phyloP scores from a whole-genome alignment of 257 asterid species.

The Lycium ferocissimum region DNA sequence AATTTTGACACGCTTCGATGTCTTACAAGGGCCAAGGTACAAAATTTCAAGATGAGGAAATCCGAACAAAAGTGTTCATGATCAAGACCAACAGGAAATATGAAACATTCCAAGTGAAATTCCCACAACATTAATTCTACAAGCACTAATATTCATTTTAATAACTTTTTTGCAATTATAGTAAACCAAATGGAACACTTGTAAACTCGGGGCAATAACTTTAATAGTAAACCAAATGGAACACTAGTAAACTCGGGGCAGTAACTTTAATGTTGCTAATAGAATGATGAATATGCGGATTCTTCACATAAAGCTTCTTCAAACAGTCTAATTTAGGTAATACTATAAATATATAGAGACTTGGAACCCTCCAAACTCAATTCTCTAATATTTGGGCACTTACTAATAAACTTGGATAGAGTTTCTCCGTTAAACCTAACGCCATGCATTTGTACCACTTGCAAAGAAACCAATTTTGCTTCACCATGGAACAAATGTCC shows the following conservation, averaged over 20 bases:
- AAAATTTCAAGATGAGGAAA: neutral
- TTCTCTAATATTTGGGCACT: conserved; percentile 10
- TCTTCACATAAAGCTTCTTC: conserved; percentile 24
- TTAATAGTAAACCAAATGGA: too few species aligned
- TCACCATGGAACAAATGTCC: neutral
- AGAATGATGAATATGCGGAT: neutral
- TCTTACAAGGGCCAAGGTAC: neutral
- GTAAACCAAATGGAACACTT: conserved; percentile 17
- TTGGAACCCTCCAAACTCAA: neutral
- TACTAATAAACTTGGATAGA: neutral
- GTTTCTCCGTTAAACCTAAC: neutral
- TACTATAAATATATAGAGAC: too few species aligned
- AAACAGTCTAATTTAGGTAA: neutral
- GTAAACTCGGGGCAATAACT: conserved; percentile 19
- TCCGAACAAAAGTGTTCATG: neutral
- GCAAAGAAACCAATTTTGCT: neutral
- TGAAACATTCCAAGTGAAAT: neutral
- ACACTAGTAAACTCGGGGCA: too few species aligned
- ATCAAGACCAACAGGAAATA: neutral
- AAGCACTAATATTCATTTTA: neutral
- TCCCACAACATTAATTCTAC: conserved; percentile 7
- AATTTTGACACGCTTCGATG: neutral
- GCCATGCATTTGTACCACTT: neutral
- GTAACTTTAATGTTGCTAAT: neutral
- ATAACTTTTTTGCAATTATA: neutral